A percentile compares a stretch with the other conserved stretches of the same genome.
phyloP scores from a whole-genome alignment of 148 eudicot species.

The Diospyros kaki region DNA sequence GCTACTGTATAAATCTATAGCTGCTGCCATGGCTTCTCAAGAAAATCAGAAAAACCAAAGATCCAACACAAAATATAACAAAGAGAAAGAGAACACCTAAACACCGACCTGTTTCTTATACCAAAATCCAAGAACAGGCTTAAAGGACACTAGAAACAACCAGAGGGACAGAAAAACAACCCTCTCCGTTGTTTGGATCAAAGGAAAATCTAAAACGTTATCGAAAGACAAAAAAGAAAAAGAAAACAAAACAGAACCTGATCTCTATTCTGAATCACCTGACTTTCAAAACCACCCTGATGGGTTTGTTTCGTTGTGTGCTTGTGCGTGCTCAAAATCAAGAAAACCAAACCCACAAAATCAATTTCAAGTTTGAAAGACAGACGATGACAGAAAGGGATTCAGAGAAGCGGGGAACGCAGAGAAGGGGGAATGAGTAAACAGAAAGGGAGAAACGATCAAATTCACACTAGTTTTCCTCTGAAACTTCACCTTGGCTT shows the following conservation, averaged over 20 bases:
- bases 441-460: neutral
- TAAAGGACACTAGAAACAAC: constrained; percentile 13
- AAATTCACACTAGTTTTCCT: constrained; percentile 9
- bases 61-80: neutral
- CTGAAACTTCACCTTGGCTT: constrained; percentile 29
- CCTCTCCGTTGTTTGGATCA: constrained; percentile 24
- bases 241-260: constrained; percentile 8
- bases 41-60: neutral
- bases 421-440: constrained; percentile 15
- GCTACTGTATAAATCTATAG: constrained; percentile 38
- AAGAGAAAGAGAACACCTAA: neutral
- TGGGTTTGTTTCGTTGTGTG: constrained; percentile 9
- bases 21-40: constrained; percentile 37
- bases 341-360: constrained; percentile 28
- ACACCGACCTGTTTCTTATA: constrained; percentile 21
- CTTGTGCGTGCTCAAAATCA: constrained; percentile 8
- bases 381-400: constrained; percentile 57
- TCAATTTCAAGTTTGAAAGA: constrained; percentile 26
- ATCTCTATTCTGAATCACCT: constrained; percentile 57
- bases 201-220: neutral
- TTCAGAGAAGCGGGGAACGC: constrained; percentile 41
- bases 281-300: constrained; percentile 40
- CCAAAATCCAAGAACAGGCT: too few species aligned
- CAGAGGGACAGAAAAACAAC: constrained; percentile 32
- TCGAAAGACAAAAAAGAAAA: neutral